These are phyloP conservation scores for Entrophospora sp. DNA, from an alignment of 192 early-diverging fungal species.

Conservation along the genomic window DNA sequence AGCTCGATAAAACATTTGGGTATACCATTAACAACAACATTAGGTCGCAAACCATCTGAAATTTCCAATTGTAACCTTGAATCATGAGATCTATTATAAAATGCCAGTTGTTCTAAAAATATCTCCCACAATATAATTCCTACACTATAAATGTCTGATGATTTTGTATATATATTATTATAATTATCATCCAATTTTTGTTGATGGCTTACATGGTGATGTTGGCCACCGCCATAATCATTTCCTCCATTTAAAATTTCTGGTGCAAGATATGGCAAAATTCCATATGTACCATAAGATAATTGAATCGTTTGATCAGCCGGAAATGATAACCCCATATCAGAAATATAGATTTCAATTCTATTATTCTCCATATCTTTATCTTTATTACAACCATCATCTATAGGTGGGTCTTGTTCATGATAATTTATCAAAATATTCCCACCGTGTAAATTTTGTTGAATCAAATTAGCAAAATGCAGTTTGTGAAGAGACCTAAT, in stretches of 20 bases:
- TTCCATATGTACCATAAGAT: neutral
- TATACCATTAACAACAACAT: neutral
- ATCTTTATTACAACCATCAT: too few relatives aligned
- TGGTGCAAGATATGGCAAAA: neutral
- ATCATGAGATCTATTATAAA: neutral
- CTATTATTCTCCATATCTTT: neutral
- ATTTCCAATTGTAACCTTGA: neutral
- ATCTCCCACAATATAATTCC: conserved; percentile 41
- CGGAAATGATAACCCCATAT: conserved; percentile 28
- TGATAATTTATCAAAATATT: neutral
- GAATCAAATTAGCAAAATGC: too few relatives aligned
- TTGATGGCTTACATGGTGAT: too few relatives aligned
- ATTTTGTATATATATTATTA: conserved; percentile 22
- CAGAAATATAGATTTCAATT: conserved; percentile 19
- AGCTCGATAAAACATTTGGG: neutral
- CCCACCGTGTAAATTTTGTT: too few relatives aligned
- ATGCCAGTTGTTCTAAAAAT: conserved; percentile 26
- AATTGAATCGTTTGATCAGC: neutral
- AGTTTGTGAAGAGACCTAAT: too few relatives aligned
- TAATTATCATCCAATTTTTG: conserved; percentile 27
- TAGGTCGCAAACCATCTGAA: neutral
- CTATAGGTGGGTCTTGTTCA: neutral
- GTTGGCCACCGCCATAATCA: too few relatives aligned
- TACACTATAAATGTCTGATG: conserved; percentile 31
- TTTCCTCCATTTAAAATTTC: neutral